These are phyloP conservation scores for Ilex aquifolium DNA, from an alignment of 257 asterid genomes.

Conservation along the genomic window DNA sequence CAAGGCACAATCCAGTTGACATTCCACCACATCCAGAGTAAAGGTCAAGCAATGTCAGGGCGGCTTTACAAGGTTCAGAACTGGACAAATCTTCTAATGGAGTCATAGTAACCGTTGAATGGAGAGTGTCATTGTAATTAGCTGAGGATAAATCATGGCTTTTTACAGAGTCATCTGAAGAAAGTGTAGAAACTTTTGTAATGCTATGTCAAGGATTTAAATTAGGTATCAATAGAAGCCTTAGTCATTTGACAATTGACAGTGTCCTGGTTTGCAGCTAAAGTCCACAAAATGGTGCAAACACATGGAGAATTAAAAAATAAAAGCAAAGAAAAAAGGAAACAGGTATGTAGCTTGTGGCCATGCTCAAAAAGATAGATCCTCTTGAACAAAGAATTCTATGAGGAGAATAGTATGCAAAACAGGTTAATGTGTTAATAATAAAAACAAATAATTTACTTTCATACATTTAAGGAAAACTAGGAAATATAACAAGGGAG, in stretches of 20 bases:
- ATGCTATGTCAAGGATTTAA: not conserved
- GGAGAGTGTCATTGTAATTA: slow-evolving; percentile 20
- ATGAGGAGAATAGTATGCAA: too few relatives aligned
- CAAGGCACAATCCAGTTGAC: slow-evolving; percentile 89
- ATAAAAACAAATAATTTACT: too few relatives aligned
- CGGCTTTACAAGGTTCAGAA: slow-evolving; percentile 37
- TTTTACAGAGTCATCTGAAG: slow-evolving; percentile 32
- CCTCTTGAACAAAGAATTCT: too few relatives aligned
- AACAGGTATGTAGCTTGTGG: too few relatives aligned
- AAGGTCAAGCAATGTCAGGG: slow-evolving; percentile 60
- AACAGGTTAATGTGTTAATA: too few relatives aligned
- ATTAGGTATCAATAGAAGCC: not conserved
- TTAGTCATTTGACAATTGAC: not conserved
- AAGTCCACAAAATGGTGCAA: too few relatives aligned
- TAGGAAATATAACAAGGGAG: too few relatives aligned
- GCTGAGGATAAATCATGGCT: slow-evolving; percentile 22
- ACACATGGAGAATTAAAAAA: too few relatives aligned
- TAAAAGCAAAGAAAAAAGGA: too few relatives aligned
- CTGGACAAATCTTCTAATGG: slow-evolving; percentile 34
- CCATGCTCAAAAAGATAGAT: too few relatives aligned
- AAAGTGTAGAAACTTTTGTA: slow-evolving; percentile 2
- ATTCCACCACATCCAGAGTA: slow-evolving; percentile 96
- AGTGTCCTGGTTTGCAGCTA: not conserved
- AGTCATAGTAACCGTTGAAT: slow-evolving; percentile 25
- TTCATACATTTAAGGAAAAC: too few relatives aligned